phyloP scores from a whole-genome alignment of 2,329 filamentous ascomycete species.

The Colletotrichum sp. region DNA sequence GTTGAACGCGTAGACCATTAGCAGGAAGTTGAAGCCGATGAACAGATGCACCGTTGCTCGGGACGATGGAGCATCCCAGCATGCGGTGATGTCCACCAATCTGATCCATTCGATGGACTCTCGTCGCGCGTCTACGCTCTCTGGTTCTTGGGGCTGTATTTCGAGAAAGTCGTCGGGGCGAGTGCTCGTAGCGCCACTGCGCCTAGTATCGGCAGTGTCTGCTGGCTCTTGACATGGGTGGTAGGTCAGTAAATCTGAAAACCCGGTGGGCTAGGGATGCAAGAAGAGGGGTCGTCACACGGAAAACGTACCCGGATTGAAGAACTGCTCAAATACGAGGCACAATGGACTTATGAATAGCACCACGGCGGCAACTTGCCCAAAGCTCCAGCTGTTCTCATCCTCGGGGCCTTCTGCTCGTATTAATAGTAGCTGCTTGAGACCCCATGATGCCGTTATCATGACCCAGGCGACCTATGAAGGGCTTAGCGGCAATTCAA shows the following conservation, averaged over 20 bases:
- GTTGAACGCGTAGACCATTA: not conserved
- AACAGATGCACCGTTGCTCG: not conserved
- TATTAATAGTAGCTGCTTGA: rapidly evolving
- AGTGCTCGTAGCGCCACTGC: not conserved
- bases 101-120: not conserved
- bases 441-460: not conserved
- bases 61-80: not conserved
- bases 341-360: not conserved
- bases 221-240: not conserved
- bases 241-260: not conserved
- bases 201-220: not conserved
- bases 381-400: not conserved
- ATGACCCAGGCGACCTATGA: not conserved
- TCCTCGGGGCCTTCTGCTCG: not conserved
- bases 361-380: not conserved
- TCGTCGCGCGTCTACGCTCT: not conserved
- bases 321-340: not conserved
- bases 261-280: rapidly evolving
- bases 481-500: not conserved
- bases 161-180: rapidly evolving
- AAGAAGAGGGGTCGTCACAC: not conserved
- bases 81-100: not conserved
- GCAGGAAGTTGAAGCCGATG: not conserved
- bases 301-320: not conserved
- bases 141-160: not conserved